phyloP scores from a whole-genome alignment of 306 rosid species.

The Vigna reflexopilosa region DNA sequence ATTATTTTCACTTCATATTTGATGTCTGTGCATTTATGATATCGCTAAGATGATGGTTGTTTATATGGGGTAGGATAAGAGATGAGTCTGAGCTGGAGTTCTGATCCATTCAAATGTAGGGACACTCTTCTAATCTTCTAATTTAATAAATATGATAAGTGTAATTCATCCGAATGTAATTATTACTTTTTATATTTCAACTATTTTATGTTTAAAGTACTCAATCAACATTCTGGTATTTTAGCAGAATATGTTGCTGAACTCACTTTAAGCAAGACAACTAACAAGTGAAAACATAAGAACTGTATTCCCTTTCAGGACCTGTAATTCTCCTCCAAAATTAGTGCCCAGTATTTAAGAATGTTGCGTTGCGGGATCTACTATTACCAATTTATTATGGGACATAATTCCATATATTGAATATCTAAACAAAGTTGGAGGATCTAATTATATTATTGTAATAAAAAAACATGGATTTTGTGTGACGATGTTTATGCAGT shows the following conservation, averaged over 20 bases:
- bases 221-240: conserved; percentile 6
- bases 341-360: background rate
- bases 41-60: background rate
- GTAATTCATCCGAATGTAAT: background rate
- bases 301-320: background rate
- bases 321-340: background rate
- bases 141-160: background rate
- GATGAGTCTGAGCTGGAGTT: conserved; percentile 7
- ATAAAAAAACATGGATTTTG: too few species aligned
- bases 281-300: conserved; percentile 8
- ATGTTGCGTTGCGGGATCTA: background rate
- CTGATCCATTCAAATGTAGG: background rate
- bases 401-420: background rate
- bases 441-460: too few species aligned
- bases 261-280: background rate
- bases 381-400: background rate
- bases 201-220: background rate
- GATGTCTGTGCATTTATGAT: conserved; percentile 30
- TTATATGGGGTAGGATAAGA: conserved; percentile 24
- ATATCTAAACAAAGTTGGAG: background rate
- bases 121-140: background rate
- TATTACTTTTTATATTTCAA: background rate
- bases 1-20: conserved; percentile 22
- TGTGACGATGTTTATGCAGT: too few species aligned
- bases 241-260: background rate